Evolutionary conservation across 2,329 filamentous ascomycete species (phyloP).

Genomic region (Penicillium occitanis): DNA sequence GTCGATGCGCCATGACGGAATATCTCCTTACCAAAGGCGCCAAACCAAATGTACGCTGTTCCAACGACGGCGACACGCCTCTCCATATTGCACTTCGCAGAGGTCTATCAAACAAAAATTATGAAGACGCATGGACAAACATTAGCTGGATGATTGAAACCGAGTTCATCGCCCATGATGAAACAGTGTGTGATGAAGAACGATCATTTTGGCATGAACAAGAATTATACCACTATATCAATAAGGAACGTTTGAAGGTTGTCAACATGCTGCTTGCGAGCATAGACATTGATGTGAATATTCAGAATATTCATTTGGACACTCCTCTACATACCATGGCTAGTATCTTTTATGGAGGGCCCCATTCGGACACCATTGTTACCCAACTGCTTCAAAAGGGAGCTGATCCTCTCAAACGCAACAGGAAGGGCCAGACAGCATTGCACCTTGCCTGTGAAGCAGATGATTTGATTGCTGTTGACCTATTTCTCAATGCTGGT

Average conservation of each 20-base stretch:
- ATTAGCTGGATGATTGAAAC: neutral
- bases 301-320: neutral
- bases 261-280: neutral
- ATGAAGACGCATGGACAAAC: neutral
- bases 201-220: neutral
- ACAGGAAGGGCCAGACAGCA: neutral
- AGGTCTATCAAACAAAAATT: neutral
- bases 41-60: neutral
- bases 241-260: neutral
- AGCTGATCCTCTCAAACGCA: neutral
- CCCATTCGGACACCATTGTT: neutral
- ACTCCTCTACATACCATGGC: neutral
- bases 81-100: neutral
- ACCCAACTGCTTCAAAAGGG: neutral
- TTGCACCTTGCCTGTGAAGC: neutral
- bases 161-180: neutral
- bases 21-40: neutral
- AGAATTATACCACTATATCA: neutral
- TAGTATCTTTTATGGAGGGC: neutral
- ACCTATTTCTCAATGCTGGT: neutral
- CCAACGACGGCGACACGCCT: neutral
- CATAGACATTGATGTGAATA: neutral
- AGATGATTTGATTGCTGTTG: neutral
- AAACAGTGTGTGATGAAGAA: neutral
- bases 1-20: neutral